Percentiles rank a stretch among this genome's conserved stretches.
These are phyloP conservation scores for Phytophthora syringae DNA, from an alignment of 352 stramenopile species.

Conservation along the genomic window DNA sequence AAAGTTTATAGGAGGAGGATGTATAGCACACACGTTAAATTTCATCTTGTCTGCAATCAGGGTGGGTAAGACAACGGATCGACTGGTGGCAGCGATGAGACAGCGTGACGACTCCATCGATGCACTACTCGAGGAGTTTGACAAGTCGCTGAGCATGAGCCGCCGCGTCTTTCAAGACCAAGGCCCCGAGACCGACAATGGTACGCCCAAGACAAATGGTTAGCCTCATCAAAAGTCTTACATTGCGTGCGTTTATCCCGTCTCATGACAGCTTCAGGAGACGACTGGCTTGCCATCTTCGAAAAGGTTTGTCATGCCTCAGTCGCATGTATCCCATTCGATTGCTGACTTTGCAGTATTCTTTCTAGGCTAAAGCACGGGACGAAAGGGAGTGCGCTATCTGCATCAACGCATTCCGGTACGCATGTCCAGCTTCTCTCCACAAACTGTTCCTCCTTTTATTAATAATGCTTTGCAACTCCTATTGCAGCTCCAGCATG, in stretches of 20 bases:
- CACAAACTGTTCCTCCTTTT: neutral
- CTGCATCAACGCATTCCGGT: slow-evolving; percentile 81
- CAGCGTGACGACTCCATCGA: slow-evolving; percentile 84
- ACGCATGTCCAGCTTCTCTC: neutral
- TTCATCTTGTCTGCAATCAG: slow-evolving; percentile 28
- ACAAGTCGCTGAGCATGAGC: slow-evolving; percentile 69
- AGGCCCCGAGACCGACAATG: slow-evolving; percentile 44
- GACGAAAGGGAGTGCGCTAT: slow-evolving; percentile 81
- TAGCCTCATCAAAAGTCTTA: neutral
- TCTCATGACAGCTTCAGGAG: neutral
- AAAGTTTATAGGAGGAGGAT: neutral
- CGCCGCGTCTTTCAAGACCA: slow-evolving; percentile 64
- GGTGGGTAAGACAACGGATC: slow-evolving; percentile 62
- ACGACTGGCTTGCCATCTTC: slow-evolving; percentile 56
- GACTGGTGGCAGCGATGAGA: slow-evolving; percentile 63
- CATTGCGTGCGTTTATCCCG: neutral
- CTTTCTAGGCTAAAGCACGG: slow-evolving; percentile 43
- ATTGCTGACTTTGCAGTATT: neutral
- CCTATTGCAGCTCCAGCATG: slow-evolving; percentile 34
- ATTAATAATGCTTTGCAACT: neutral
- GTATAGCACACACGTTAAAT: slow-evolving; percentile 1
- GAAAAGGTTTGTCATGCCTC: slow-evolving; percentile 32
- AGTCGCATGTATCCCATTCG: no score
- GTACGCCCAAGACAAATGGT: slow-evolving; percentile 2
- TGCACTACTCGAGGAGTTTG: slow-evolving; percentile 77